A percentile compares a stretch with the other conserved stretches of the same genome.
These are phyloP conservation scores for Lactifluus echinatus DNA, from an alignment of 768 basidiomycete species.

Conservation along the genomic window DNA sequence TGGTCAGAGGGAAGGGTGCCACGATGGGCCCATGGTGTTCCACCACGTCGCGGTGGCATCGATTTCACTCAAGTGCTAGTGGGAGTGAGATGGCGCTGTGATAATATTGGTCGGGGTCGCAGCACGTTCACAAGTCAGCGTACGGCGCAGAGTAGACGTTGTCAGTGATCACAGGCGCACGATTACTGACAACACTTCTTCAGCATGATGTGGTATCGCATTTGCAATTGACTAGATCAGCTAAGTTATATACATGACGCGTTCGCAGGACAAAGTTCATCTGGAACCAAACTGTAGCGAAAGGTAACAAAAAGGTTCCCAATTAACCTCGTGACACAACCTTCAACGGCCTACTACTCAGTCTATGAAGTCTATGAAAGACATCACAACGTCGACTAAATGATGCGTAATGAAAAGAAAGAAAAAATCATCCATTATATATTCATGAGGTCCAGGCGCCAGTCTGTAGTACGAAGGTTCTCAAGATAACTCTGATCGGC, in stretches of 20 bases:
- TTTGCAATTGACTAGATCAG: neutral
- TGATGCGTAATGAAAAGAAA: neutral
- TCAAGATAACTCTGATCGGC: neutral
- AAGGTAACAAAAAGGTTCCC: neutral
- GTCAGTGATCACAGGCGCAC: too few species aligned
- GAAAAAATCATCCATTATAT: neutral
- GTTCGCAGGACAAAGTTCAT: neutral
- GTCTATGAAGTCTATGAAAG: neutral
- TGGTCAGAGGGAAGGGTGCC: slow-evolving; percentile 2
- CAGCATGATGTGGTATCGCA: neutral
- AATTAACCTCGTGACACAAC: neutral
- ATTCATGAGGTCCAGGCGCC: neutral
- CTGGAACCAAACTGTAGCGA: neutral
- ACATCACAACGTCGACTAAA: neutral
- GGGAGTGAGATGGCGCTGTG: too few species aligned
- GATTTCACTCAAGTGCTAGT: neutral
- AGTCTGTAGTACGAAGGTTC: neutral
- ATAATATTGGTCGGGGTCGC: too few species aligned
- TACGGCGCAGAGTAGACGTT: too few species aligned
- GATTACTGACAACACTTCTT: too few species aligned
- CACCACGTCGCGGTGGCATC: slow-evolving; percentile 8
- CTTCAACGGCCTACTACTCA: neutral
- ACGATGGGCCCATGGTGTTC: slow-evolving; percentile 6
- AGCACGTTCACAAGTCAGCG: too few species aligned
- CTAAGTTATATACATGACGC: neutral